phyloP scores from a whole-genome alignment of 1,284 basidiomycete species.

The Heliocybe sulcata region DNA sequence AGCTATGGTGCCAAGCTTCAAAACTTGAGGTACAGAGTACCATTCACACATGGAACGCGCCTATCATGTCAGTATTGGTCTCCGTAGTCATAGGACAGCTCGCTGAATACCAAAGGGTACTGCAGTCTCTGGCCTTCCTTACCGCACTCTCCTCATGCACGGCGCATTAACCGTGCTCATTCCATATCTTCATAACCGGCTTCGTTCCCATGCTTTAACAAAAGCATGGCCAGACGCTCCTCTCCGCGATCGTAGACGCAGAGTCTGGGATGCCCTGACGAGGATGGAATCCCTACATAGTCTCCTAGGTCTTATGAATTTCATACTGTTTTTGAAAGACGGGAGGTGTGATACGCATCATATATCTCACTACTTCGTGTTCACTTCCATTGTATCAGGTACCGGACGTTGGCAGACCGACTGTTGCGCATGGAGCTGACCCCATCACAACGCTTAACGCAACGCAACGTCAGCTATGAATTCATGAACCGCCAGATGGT shows the following conservation, averaged over 20 bases:
- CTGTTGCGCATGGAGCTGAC: slow-evolving; percentile 75
- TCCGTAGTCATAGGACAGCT: background rate
- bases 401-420: slow-evolving; percentile 82
- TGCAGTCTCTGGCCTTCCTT: slow-evolving; percentile 56
- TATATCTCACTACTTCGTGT: background rate
- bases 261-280: slow-evolving; percentile 69
- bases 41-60: slow-evolving; percentile 13
- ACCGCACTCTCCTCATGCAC: slow-evolving; percentile 57
- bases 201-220: slow-evolving; percentile 74
- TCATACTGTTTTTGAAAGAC: slow-evolving; percentile 80
- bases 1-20: slow-evolving; percentile 92
- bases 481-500: slow-evolving; percentile 99
- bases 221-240: slow-evolving; percentile 88
- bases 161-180: slow-evolving; percentile 70
- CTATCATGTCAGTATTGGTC: background rate
- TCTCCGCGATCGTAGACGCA: slow-evolving; percentile 65
- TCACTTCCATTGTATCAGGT: slow-evolving; percentile 38
- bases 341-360: slow-evolving; percentile 55
- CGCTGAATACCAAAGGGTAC: slow-evolving; percentile 6
- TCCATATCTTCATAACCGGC: slow-evolving; percentile 72
- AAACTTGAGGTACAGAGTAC: slow-evolving; percentile 60
- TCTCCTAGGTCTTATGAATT: slow-evolving; percentile 64
- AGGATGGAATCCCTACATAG: slow-evolving; percentile 62
- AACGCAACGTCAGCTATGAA: slow-evolving; percentile 92
- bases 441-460: slow-evolving; percentile 65